Evolutionary conservation across 208 protist genomes (phyloP), one percentile per base, ranked within the genome.

Genomic region (Trypanosoma rangeli): DNA sequence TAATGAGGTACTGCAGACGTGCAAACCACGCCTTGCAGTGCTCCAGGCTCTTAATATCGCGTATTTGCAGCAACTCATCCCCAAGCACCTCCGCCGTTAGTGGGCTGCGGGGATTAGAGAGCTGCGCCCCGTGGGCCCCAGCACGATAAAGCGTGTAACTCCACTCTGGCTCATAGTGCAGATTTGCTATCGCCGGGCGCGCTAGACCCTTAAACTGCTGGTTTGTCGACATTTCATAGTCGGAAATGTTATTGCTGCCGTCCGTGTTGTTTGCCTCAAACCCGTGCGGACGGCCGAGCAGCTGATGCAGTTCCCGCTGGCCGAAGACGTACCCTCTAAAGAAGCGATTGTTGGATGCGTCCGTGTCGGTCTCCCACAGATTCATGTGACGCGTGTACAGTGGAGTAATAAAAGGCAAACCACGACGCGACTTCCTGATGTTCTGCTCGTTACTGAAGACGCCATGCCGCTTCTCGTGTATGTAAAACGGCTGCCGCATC

Each of bases 1-100:
- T 77, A 59, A 95, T 92, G 42, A 93, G 76, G 55, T 90, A 92
- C 48, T 80, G 48, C 12, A 95, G 79, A 5, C 90, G 81, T 29
- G 85, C 86, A 59, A 89, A 95, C 90, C 90, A 95, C 53, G 90
- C 90, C 74, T 91, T 86, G 78, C 85, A 92, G 80, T 95, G 82
- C 61, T 93, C 82, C 2, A 90, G 50, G 26, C 78, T 91, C 62
- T 93, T 95, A 48, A 89, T 84, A 66, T 95, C 90, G 49, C 90
- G 87, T 39, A 91, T 37, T 68, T 86, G 64, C 53, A 90, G 18
- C 64, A 95, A 70, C 75, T 93, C 85, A 18, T 78, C 71, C 44
- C 90, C 90, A 13, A 95, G 82, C n/a, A 95, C 81, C 52, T 84
- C 80, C 48, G 56, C 74, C 57, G 83, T 89, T 49, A 92, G 63